phyloP scores from a whole-genome alignment of 352 stramenopile genomes.

The Pythium phragmiticola region DNA sequence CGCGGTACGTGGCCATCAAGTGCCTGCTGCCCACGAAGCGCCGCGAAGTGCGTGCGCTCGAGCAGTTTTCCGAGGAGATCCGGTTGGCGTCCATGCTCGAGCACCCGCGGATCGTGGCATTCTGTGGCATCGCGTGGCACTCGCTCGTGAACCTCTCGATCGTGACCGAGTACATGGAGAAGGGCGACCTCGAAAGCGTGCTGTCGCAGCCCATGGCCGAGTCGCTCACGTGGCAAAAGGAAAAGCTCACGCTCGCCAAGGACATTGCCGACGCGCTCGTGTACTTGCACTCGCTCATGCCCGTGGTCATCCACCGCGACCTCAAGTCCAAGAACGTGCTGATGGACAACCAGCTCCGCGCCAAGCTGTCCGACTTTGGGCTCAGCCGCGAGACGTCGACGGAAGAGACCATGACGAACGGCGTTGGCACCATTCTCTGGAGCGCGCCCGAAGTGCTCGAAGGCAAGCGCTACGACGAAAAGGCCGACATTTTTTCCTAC shows the following conservation, averaged over 20 bases:
- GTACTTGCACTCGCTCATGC: conserved; percentile 68
- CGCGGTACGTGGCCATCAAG: conserved; percentile 77
- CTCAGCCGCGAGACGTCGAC: conserved; percentile 61
- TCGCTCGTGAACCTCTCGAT: conserved; percentile 70
- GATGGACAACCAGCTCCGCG: conserved; percentile 53
- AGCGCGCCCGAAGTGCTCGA: conserved; percentile 68
- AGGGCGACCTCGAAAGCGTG: conserved; percentile 63
- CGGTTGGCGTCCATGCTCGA: conserved; percentile 72
- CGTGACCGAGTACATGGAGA: conserved; percentile 79
- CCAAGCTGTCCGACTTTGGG: conserved; percentile 76
- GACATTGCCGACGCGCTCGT: conserved; percentile 71
- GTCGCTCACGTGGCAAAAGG: conserved; percentile 48
- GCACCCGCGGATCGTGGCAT: conserved; percentile 79
- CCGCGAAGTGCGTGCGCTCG: conserved; percentile 53
- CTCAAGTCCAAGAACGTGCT: conserved; percentile 78
- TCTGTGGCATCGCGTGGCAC: conserved; percentile 81
- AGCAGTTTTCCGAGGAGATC: conserved; percentile 84
- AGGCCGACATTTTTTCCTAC: conserved; percentile 78
- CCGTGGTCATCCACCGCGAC: conserved; percentile 68
- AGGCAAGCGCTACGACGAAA: conserved; percentile 74
- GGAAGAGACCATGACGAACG: conserved; percentile 78
- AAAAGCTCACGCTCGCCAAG: conserved; percentile 58
- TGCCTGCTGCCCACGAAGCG: conserved; percentile 65
- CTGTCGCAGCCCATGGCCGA: conserved; percentile 40
- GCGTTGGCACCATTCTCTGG: conserved; percentile 74